phyloP scores from a whole-genome alignment of 2,329 filamentous ascomycete genomes.

The Fusarium pseudograminearum region DNA sequence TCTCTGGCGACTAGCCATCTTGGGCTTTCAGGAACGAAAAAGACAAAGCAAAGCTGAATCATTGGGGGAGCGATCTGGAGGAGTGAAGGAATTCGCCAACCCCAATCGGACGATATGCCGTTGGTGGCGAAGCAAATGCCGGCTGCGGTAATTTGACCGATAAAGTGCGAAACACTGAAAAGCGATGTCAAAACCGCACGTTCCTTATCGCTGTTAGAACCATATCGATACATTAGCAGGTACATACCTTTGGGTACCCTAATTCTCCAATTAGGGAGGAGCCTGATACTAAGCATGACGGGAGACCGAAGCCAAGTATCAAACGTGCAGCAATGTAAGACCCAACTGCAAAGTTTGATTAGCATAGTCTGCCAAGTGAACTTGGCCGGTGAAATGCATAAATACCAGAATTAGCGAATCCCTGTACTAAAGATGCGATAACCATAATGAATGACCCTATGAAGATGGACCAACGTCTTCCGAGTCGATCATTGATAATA shows the following conservation, averaged over 20 bases:
- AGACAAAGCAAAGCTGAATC: slow-evolving; percentile 28
- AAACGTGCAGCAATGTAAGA: slow-evolving; percentile 65
- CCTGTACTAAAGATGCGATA: slow-evolving; percentile 15
- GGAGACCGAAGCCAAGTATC: slow-evolving; percentile 64
- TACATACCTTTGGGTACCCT: background rate
- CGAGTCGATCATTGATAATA: slow-evolving; percentile 47
- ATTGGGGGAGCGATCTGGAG: slow-evolving; percentile 27
- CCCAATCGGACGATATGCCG: slow-evolving; percentile 17
- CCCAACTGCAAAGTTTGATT: too few species aligned
- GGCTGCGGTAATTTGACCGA: slow-evolving; percentile 21
- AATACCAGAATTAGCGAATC: background rate
- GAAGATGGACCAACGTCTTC: slow-evolving; percentile 48
- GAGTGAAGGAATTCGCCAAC: slow-evolving; percentile 35
- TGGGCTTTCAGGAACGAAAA: slow-evolving; percentile 30
- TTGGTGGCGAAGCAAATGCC: slow-evolving; percentile 35
- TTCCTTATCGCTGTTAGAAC: background rate
- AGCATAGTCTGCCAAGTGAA: too few species aligned
- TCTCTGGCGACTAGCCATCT: slow-evolving; percentile 30
- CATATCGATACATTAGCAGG: too few species aligned
- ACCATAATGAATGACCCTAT: slow-evolving; percentile 39
- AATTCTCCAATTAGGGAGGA: background rate
- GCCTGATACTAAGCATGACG: background rate
- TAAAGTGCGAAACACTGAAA: slow-evolving; percentile 9
- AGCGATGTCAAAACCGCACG: slow-evolving; percentile 3
- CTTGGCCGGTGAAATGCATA: too few species aligned